Percentiles rank a stretch among this genome's conserved stretches.
Conservation (phyloP, 768 basidiomycete genomes). For the Kwoniella mangroviensis region DNA sequence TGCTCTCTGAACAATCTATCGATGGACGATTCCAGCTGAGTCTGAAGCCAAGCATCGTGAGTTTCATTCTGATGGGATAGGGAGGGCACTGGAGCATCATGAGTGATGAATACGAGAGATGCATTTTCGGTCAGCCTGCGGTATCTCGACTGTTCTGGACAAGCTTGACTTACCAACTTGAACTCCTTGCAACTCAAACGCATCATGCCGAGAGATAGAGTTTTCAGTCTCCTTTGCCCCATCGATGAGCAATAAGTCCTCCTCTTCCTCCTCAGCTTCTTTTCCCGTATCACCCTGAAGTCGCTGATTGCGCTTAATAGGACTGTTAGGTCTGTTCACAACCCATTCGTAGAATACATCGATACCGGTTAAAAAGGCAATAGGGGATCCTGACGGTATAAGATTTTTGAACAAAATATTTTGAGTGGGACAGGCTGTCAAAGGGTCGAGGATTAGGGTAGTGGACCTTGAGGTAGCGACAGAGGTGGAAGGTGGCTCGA, state of each 20-base stretch:
- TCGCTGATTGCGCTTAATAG: not conserved
- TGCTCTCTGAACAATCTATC: conserved; percentile 22
- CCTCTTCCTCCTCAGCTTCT: conserved; percentile 3
- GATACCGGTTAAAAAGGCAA: conserved; percentile 26
- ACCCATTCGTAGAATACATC: conserved; percentile 22
- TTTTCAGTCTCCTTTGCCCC: too few species aligned
- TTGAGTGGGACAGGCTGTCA: conserved; percentile 20
- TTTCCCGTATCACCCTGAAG: not conserved
- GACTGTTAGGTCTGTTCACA: too few species aligned
- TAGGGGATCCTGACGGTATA: conserved; percentile 20
- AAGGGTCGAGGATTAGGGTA: conserved; percentile 13
- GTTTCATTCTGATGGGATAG: too few species aligned
- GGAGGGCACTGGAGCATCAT: too few species aligned
- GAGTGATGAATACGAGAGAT: too few species aligned
- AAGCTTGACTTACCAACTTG: too few species aligned
- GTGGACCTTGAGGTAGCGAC: not conserved
- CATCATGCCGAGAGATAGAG: too few species aligned
- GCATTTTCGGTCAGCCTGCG: too few species aligned
- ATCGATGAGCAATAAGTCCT: conserved; percentile 5
- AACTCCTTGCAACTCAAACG: too few species aligned
- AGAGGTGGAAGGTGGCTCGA: not conserved
- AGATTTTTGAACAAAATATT: conserved; percentile 16
- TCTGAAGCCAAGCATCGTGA: conserved; percentile 13
- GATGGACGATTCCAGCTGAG: conserved; percentile 19
- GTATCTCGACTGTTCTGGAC: too few species aligned